Evolutionary conservation across 2,329 filamentous ascomycete species (phyloP).

Genomic region (Colletotrichum sp.): DNA sequence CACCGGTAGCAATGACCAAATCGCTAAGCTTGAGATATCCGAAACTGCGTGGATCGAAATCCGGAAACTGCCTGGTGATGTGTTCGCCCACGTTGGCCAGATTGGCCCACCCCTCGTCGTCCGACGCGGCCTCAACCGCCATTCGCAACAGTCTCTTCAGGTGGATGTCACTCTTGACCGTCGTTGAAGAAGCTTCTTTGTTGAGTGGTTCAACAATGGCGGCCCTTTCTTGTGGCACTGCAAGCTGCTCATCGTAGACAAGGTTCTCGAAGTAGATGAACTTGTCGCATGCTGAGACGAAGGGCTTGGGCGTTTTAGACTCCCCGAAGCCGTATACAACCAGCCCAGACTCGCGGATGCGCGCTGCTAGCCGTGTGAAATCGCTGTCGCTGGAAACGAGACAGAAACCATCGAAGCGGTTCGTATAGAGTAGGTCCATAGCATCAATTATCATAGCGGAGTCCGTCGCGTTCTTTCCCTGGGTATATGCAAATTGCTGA

Average conservation of each 20-base stretch:
- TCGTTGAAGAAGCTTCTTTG: not conserved
- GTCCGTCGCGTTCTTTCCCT: slow-evolving; percentile 39
- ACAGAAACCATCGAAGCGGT: slow-evolving; percentile 27
- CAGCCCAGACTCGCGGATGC: slow-evolving; percentile 36
- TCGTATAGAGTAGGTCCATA: slow-evolving; percentile 39
- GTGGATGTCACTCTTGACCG: not conserved
- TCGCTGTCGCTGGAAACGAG: slow-evolving; percentile 39
- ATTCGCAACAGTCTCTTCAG: not conserved
- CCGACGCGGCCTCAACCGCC: slow-evolving; percentile 25
- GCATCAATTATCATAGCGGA: slow-evolving; percentile 41
- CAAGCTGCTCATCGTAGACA: not conserved
- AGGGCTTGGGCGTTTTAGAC: slow-evolving; percentile 33
- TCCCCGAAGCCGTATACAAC: slow-evolving; percentile 39
- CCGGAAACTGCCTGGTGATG: slow-evolving; percentile 29
- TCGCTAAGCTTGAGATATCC: slow-evolving; percentile 24
- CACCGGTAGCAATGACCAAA: not conserved
- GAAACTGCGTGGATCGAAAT: slow-evolving; percentile 34
- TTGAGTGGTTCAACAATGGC: not conserved
- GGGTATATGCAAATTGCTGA: slow-evolving; percentile 40
- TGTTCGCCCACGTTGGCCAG: slow-evolving; percentile 30
- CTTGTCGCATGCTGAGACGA: slow-evolving; percentile 37
- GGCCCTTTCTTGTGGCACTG: not conserved
- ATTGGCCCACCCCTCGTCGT: slow-evolving; percentile 31
- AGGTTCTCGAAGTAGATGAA: slow-evolving; percentile 33
- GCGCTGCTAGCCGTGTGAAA: slow-evolving; percentile 37